Evolutionary conservation across 805 yeast genomes (phyloP).

Genomic region (Yarrowia sp.): DNA sequence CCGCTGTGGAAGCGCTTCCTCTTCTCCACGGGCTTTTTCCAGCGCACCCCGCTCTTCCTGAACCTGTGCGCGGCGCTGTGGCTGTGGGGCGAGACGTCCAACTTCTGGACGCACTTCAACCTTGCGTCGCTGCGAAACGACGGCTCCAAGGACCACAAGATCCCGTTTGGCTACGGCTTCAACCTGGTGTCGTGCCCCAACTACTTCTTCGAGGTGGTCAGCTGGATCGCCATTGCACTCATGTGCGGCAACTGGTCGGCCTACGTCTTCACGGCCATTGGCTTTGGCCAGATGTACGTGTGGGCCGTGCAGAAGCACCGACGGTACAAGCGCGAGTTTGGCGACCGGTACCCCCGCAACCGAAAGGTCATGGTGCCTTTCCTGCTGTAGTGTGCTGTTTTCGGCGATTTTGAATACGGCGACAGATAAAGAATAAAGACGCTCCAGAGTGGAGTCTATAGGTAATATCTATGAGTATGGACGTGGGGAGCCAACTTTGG

Average conservation of each 20-base stretch:
- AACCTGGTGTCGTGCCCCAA: conserved; percentile 84
- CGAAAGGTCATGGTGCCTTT: conserved; percentile 81
- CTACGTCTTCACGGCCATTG: conserved; percentile 64
- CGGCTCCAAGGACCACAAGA: conserved; percentile 57
- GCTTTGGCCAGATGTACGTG: conserved; percentile 77
- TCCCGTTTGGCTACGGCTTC: conserved; percentile 85
- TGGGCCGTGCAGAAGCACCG: conserved; percentile 91
- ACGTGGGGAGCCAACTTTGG: too few relatives aligned
- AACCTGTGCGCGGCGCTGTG: conserved; percentile 34
- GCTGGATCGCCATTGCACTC: conserved; percentile 71
- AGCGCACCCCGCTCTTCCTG: conserved; percentile 18
- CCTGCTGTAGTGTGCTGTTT: too few relatives aligned
- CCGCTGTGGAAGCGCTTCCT: conserved; percentile 29
- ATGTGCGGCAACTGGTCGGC: conserved; percentile 77
- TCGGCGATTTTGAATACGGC: neutral
- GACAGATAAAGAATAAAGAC: neutral
- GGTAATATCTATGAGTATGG: neutral
- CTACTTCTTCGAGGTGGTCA: conserved; percentile 79
- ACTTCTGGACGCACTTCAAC: conserved; percentile 66
- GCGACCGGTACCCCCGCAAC: conserved; percentile 72
- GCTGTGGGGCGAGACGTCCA: conserved; percentile 63
- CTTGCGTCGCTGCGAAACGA: conserved; percentile 55
- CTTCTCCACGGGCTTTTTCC: conserved; percentile 32
- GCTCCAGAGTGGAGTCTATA: neutral
- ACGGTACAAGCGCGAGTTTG: conserved; percentile 64